Percentiles rank a stretch among this genome's conserved stretches.
Conservation (phyloP, 768 basidiomycete genomes). For the Lepiota brunneoincarnata region DNA sequence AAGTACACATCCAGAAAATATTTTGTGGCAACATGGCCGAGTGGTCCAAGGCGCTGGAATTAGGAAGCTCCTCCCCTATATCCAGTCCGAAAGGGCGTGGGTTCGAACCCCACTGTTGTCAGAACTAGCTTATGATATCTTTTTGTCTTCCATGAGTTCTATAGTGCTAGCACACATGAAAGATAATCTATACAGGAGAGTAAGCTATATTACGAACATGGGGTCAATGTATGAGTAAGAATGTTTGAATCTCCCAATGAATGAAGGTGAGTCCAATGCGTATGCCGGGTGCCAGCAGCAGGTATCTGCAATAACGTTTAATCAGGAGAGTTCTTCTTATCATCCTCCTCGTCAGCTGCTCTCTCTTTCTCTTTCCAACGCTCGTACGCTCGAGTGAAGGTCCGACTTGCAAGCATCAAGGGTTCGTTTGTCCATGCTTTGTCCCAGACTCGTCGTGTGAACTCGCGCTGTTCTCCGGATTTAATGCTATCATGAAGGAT, state of each 20-base stretch:
- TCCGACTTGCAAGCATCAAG: conserved; percentile 41
- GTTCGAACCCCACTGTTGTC: conserved; percentile 47
- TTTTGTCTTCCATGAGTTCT: neutral
- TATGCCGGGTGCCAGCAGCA: neutral
- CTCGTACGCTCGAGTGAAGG: conserved; percentile 38
- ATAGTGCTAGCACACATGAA: too few species aligned
- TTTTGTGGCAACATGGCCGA: conserved; percentile 49
- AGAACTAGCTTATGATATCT: conserved; percentile 5
- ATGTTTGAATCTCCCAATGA: neutral
- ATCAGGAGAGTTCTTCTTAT: conserved; percentile 31
- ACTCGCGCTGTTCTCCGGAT: conserved; percentile 56
- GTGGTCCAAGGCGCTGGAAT: conserved; percentile 63
- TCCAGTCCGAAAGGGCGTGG: conserved; percentile 42
- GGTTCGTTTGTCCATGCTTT: conserved; percentile 66
- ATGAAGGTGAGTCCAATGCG: neutral
- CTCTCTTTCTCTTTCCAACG: conserved; percentile 42
- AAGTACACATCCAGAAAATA: neutral
- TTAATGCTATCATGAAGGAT: conserved; percentile 52
- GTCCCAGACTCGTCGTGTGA: conserved; percentile 58
- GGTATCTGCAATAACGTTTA: neutral
- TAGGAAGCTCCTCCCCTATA: conserved; percentile 29
- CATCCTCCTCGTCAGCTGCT: conserved; percentile 38
- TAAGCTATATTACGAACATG: conserved; percentile 8
- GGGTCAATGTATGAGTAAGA: neutral
- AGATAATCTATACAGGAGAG: conserved; percentile 6